Evolutionary conservation across 2,329 filamentous ascomycete species (phyloP).

Genomic region (Colletotrichum sp.): DNA sequence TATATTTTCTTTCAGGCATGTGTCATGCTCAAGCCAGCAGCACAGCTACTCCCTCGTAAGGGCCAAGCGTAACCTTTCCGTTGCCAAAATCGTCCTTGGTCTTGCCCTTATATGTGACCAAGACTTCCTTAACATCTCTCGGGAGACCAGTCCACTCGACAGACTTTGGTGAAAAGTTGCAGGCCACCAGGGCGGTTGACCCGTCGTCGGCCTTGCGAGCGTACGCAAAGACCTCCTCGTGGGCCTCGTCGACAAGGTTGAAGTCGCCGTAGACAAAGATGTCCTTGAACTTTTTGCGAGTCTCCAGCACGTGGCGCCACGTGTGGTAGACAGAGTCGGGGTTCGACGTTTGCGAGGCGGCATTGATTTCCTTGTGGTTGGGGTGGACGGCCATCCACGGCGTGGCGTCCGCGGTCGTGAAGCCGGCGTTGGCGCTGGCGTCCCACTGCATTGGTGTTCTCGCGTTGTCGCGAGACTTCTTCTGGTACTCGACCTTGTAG

Average conservation of each 20-base stretch:
- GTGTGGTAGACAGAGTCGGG: constrained; percentile 61
- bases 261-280: constrained; percentile 71
- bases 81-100: constrained; percentile 29
- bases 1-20: background rate
- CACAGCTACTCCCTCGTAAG: constrained; percentile 41
- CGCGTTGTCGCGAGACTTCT: constrained; percentile 71
- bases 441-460: constrained; percentile 78
- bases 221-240: constrained; percentile 44
- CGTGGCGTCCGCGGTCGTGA: constrained; percentile 54
- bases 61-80: constrained; percentile 33
- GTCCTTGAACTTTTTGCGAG: constrained; percentile 66
- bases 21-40: constrained; percentile 25
- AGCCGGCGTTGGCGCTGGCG: constrained; percentile 64
- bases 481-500: constrained; percentile 52
- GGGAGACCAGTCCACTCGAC: constrained; percentile 34
- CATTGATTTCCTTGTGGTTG: constrained; percentile 68
- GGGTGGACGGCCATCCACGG: constrained; percentile 78
- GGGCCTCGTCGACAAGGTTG: constrained; percentile 38
- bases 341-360: constrained; percentile 54
- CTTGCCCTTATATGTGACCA: constrained; percentile 37
- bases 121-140: constrained; percentile 33
- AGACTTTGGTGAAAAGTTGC: constrained; percentile 40
- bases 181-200: constrained; percentile 38
- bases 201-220: constrained; percentile 35
- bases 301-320: constrained; percentile 63